Conservation (phyloP, 2,329 filamentous ascomycete species). For the Nectriaceae sp. region DNA sequence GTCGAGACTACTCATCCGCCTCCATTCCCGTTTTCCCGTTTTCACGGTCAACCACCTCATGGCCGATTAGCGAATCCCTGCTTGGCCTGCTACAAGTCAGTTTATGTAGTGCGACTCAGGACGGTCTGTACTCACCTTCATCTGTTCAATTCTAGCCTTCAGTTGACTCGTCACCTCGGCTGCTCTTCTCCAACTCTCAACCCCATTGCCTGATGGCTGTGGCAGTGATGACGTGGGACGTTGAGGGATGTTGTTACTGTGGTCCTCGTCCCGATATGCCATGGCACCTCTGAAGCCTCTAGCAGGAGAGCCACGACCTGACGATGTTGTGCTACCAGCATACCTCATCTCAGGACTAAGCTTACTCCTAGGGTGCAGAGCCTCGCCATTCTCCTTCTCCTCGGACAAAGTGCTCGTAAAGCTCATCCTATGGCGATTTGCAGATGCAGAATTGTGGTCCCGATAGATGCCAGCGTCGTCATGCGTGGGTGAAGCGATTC, state of each 20-base stretch:
- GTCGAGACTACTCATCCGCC: neutral
- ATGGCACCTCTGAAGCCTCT: conserved; percentile 50
- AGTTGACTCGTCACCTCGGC: conserved; percentile 97
- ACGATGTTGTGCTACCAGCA: conserved; percentile 50
- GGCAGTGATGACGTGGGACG: conserved; percentile 39
- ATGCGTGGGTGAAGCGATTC: conserved; percentile 52
- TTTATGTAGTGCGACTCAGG: neutral
- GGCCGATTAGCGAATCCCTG: conserved; percentile 50
- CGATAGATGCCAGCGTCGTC: conserved; percentile 59
- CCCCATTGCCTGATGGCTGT: conserved; percentile 36
- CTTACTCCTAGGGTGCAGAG: conserved; percentile 50
- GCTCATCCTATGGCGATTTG: conserved; percentile 56
- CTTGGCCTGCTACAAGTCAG: conserved; percentile 41
- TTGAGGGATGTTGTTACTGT: conserved; percentile 28
- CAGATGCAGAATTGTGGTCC: conserved; percentile 46
- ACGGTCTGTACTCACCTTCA: conserved; percentile 86
- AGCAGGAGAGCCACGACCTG: conserved; percentile 61
- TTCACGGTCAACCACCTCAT: conserved; percentile 12
- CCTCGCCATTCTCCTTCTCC: conserved; percentile 73
- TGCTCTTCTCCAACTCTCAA: conserved; percentile 93
- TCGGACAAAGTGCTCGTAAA: conserved; percentile 69
- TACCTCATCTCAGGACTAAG: conserved; percentile 58
- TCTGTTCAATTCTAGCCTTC: conserved; percentile 96
- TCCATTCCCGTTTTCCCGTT: too few relatives aligned
- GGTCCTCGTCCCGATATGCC: conserved; percentile 37